Percentiles rank a stretch among this genome's conserved stretches.
phyloP scores from a whole-genome alignment of 73 alveolate species.

The Tetrahymena malaccensis region DNA sequence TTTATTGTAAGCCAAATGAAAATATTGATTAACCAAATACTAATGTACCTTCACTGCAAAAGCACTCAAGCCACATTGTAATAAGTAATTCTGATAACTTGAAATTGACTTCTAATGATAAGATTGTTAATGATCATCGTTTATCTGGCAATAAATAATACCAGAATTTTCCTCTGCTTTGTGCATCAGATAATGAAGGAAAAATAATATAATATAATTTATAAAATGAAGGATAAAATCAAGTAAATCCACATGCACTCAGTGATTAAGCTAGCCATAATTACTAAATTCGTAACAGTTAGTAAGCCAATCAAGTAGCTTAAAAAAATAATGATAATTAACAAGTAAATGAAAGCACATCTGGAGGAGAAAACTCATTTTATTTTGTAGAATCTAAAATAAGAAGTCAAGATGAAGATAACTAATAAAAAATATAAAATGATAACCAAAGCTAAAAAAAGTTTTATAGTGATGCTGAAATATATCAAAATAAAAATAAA shows the following conservation, averaged over 20 bases:
- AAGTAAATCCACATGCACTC: background rate
- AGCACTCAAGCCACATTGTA: background rate
- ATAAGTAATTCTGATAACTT: background rate
- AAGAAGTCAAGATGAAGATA: background rate
- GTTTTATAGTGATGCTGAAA: background rate
- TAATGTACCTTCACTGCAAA: background rate
- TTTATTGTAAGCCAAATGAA: background rate
- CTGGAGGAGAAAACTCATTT: background rate
- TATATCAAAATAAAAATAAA: background rate
- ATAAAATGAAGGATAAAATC: too few species aligned
- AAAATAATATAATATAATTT: too few species aligned
- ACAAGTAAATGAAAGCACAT: background rate
- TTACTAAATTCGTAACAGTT: too few species aligned
- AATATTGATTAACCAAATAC: background rate
- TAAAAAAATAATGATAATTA: background rate
- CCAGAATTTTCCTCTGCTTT: background rate
- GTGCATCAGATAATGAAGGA: background rate
- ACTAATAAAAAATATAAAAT: background rate
- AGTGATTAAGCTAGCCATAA: background rate
- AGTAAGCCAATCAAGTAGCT: background rate
- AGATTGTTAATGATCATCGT: background rate
- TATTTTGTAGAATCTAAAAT: background rate
- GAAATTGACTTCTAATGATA: background rate
- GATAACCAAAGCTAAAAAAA: background rate
- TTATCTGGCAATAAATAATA: background rate